Conservation (phyloP, 1,284 basidiomycete species). For the Ceratorhiza oryzae-sativae region DNA sequence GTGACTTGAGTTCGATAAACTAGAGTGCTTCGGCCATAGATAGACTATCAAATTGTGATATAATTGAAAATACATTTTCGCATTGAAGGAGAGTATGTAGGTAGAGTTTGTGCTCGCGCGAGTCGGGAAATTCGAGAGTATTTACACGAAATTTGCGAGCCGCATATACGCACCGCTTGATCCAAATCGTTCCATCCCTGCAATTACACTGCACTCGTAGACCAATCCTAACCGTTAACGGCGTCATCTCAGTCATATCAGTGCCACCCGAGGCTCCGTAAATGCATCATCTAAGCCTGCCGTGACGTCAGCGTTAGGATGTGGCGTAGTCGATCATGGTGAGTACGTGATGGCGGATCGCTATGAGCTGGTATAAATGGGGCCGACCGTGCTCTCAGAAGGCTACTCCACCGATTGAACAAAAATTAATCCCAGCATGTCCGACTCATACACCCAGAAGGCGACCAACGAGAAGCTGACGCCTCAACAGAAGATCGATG, state of each 20-base stretch:
- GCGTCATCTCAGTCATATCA: constrained; percentile 13
- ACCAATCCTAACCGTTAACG: neutral
- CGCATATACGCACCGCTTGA: neutral
- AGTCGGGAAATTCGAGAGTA: too few species aligned
- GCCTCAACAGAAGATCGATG: constrained; percentile 70
- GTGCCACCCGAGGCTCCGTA: neutral
- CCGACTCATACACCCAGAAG: constrained; percentile 68
- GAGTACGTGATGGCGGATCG: neutral
- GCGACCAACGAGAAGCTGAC: constrained; percentile 63
- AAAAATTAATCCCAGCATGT: constrained; percentile 3
- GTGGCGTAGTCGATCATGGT: neutral
- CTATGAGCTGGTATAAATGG: neutral
- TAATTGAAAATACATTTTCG: too few species aligned
- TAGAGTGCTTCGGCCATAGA: too few species aligned
- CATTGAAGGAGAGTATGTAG: too few species aligned
- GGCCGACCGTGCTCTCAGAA: neutral
- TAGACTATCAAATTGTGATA: too few species aligned
- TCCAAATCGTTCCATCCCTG: neutral
- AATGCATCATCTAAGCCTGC: neutral
- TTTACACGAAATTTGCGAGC: too few species aligned
- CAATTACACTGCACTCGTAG: neutral
- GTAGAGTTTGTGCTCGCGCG: too few species aligned
- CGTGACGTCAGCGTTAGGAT: constrained; percentile 22
- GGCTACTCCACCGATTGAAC: neutral
- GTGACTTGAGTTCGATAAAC: too few species aligned